Evolutionary conservation across 139 green algal species (phyloP).

Genomic region (Coccomyxa sp.): DNA sequence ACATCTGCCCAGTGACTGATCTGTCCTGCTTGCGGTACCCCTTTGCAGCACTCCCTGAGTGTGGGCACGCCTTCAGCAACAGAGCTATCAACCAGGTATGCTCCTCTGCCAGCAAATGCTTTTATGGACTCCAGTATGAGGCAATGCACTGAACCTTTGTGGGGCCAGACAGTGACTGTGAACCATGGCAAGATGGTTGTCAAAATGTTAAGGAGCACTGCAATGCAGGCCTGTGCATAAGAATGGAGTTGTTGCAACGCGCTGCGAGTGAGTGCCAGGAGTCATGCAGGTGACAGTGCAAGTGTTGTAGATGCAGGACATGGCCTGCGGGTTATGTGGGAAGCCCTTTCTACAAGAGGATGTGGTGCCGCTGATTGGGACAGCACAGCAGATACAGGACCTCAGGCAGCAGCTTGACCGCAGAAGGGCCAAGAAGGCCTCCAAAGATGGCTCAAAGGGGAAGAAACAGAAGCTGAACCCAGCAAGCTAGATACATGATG

Average conservation of each 20-base stretch:
- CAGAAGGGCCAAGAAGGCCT: neutral
- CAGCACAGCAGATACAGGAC: neutral
- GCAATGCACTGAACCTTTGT: neutral
- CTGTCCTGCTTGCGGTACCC: conserved; percentile 18
- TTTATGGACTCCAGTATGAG: neutral
- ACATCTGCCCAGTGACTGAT: neutral
- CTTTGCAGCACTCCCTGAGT: conserved; percentile 22
- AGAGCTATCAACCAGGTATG: conserved; percentile 13
- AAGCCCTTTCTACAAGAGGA: neutral
- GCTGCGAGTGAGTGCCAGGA: neutral
- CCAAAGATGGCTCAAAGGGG: no score
- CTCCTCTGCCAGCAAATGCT: neutral
- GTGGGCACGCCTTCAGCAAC: conserved; percentile 28
- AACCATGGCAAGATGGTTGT: neutral
- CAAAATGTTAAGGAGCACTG: neutral
- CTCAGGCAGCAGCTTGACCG: neutral
- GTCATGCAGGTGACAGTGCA: neutral
- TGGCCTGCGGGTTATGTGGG: neutral
- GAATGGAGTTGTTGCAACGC: neutral
- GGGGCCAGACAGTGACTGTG: neutral
- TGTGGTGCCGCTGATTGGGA: neutral
- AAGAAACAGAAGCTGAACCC: no score
- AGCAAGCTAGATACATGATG: no score
- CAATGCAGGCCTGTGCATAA: neutral
- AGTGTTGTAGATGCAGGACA: neutral